Conservation (phyloP, 805 yeast genomes). For the Kuraishia piskuri region DNA sequence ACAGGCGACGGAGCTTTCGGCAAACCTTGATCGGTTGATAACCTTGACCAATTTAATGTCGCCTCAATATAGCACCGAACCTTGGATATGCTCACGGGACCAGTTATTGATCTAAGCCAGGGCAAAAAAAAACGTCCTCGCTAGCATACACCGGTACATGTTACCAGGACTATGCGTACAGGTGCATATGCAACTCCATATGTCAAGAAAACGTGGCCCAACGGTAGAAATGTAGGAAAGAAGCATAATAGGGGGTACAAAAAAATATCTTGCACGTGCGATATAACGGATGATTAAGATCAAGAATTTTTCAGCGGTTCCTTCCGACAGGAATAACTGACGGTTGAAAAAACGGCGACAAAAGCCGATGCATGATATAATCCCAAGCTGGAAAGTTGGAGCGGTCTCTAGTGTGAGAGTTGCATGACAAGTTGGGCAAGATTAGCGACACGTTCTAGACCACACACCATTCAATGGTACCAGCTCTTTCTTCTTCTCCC, state of each 20-base stretch:
- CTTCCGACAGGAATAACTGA: no score
- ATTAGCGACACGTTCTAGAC: neutral
- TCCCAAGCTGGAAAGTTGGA: neutral
- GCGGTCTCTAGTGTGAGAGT: no score
- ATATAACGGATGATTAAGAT: neutral
- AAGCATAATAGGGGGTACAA: neutral
- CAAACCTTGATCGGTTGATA: no score
- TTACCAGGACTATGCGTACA: neutral
- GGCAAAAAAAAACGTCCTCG: neutral
- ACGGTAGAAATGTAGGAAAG: neutral
- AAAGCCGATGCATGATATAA: neutral
- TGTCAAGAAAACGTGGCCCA: neutral
- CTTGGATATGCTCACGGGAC: neutral
- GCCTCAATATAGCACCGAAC: neutral
- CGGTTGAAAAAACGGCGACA: neutral
- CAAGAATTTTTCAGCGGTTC: no score
- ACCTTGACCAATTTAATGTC: no score
- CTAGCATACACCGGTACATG: neutral
- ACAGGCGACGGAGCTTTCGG: no score
- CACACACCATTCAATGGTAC: neutral
- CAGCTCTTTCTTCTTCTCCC: no score
- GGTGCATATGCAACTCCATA: neutral
- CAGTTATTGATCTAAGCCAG: neutral
- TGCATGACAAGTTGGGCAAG: no score
- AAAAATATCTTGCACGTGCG: neutral